Conservation (phyloP, 2,329 filamentous ascomycete genomes). For the Trichophyton schoenleinii region DNA sequence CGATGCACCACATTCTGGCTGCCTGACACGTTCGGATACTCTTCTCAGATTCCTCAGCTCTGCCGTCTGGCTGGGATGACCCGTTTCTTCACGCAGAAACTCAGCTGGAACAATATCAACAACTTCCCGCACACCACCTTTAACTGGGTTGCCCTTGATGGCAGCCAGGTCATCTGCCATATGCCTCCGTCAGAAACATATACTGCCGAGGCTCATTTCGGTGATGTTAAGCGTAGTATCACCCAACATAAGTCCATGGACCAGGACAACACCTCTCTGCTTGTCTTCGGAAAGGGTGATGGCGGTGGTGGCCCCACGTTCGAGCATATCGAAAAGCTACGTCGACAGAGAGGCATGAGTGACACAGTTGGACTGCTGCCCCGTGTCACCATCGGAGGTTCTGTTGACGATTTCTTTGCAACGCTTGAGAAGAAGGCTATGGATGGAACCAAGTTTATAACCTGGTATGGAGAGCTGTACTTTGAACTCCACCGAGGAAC, state of each 20-base stretch:
- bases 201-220: conserved; percentile 86
- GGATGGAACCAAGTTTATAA: conserved; percentile 59
- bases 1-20: conserved; percentile 92
- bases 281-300: conserved; percentile 94
- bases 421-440: conserved; percentile 64
- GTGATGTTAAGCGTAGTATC: conserved; percentile 80
- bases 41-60: conserved; percentile 82
- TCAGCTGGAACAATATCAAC: conserved; percentile 99
- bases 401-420: conserved; percentile 90
- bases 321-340: conserved; percentile 86
- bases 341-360: conserved; percentile 79
- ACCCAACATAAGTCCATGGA: conserved; percentile 92
- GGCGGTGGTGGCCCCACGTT: conserved; percentile 91
- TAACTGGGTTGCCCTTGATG: conserved; percentile 94
- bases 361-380: conserved; percentile 75
- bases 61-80: conserved; percentile 92
- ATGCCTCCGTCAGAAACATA: conserved; percentile 96
- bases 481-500: conserved; percentile 95
- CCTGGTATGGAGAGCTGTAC: conserved; percentile 97
- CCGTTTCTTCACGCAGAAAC: conserved; percentile 92
- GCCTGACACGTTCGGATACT: conserved; percentile 96
- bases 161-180: conserved; percentile 92
- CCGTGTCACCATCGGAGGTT: conserved; percentile 74
- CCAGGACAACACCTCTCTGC: conserved; percentile 75
- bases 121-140: conserved; percentile 98